Percentiles rank a stretch among this genome's conserved stretches.
Evolutionary conservation across 805 yeast genomes (phyloP).

Genomic region (Suhomyces xylopsoci): DNA sequence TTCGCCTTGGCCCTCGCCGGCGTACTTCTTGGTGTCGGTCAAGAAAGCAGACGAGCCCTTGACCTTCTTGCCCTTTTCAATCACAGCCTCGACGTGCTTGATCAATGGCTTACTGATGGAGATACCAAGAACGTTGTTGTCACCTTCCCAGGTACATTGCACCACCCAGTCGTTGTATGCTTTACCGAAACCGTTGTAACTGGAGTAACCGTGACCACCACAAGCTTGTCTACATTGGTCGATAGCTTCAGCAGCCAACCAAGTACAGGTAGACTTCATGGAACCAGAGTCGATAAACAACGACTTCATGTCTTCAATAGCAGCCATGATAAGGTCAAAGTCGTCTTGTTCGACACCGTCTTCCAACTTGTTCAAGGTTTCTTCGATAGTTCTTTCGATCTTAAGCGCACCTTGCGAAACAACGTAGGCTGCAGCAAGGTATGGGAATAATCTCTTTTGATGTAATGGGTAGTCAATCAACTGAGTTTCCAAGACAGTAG

Average conservation of each 20-base stretch:
- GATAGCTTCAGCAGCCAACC: slow-evolving; percentile 42
- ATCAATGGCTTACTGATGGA: slow-evolving; percentile 41
- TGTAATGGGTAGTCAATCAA: slow-evolving; percentile 45
- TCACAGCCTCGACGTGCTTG: slow-evolving; percentile 27
- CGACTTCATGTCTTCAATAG: slow-evolving; percentile 39
- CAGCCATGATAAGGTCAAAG: slow-evolving; percentile 25
- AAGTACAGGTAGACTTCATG: slow-evolving; percentile 42
- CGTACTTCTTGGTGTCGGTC: slow-evolving; percentile 23
- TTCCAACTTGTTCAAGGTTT: slow-evolving; percentile 33
- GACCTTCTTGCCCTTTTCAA: slow-evolving; percentile 32
- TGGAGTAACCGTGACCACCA: slow-evolving; percentile 48
- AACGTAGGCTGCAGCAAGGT: slow-evolving; percentile 39
- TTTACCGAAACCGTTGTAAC: slow-evolving; percentile 45
- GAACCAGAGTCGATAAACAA: slow-evolving; percentile 45
- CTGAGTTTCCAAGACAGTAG: slow-evolving; percentile 30
- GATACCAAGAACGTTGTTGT: slow-evolving; percentile 43
- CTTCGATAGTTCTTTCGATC: slow-evolving; percentile 32
- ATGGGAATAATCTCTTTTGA: slow-evolving; percentile 45
- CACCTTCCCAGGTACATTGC: slow-evolving; percentile 51
- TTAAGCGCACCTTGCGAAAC: slow-evolving; percentile 38
- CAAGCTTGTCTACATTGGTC: slow-evolving; percentile 45
- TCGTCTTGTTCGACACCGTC: slow-evolving; percentile 34
- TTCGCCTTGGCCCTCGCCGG: slow-evolving; percentile 19
- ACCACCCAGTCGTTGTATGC: slow-evolving; percentile 46
- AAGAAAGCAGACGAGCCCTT: slow-evolving; percentile 47